Evolutionary conservation across 2,329 filamentous ascomycete genomes (phyloP).

Genomic region (Coleophoma crateriformis): DNA sequence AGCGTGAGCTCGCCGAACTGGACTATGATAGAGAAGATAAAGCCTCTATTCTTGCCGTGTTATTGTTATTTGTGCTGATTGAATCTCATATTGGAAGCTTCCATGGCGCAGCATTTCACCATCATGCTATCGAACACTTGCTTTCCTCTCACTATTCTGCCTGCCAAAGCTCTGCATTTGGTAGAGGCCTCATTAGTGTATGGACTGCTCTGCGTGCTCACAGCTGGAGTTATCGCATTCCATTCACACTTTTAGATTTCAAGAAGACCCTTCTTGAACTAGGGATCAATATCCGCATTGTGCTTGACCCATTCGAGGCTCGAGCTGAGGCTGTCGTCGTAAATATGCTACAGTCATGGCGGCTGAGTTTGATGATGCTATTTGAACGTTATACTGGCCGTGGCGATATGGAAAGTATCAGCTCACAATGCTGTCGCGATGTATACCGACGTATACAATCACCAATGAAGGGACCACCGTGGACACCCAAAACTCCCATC

Average conservation of each 20-base stretch:
- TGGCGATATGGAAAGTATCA: slow-evolving; percentile 2
- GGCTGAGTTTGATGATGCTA: neutral
- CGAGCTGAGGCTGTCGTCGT: neutral
- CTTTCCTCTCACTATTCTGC: neutral
- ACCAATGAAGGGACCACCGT: neutral
- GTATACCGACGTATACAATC: neutral
- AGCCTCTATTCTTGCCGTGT: neutral
- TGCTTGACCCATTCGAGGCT: neutral
- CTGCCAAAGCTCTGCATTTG: neutral
- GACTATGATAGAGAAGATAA: neutral
- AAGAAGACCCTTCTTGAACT: neutral
- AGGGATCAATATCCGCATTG: neutral
- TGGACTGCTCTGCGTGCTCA: neutral
- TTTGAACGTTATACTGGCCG: slow-evolving; percentile 3
- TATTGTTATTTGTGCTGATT: neutral
- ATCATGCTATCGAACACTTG: slow-evolving; percentile 2
- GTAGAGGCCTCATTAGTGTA: neutral
- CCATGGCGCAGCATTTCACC: slow-evolving; percentile 1
- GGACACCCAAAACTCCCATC: neutral
- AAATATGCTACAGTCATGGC: neutral
- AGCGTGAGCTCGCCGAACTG: neutral
- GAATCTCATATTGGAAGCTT: neutral
- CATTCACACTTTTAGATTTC: neutral
- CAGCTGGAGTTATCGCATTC: slow-evolving; percentile 1
- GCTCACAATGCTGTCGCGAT: neutral